These are phyloP conservation scores for Glutinoglossum americanum DNA, from an alignment of 495 filamentous ascomycete genomes.

Conservation along the genomic window DNA sequence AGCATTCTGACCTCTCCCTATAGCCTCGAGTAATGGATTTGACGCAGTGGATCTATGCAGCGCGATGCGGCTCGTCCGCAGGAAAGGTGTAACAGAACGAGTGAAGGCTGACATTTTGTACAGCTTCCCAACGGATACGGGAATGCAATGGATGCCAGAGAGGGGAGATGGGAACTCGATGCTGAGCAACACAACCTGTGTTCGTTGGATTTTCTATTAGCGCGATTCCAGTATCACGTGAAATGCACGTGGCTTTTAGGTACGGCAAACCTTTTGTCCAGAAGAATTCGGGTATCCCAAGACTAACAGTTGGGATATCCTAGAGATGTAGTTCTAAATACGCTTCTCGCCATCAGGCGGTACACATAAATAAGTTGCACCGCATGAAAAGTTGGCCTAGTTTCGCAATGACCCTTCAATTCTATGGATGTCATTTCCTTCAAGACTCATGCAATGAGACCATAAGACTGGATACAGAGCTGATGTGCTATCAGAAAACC, in stretches of 20 bases:
- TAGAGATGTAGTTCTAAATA: too few species aligned
- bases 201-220: not conserved
- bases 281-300: too few species aligned
- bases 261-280: too few species aligned
- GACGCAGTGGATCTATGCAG: slow-evolving; percentile 10
- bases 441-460: too few species aligned
- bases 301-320: too few species aligned
- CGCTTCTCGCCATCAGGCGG: too few species aligned
- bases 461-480: too few species aligned
- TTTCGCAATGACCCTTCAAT: too few species aligned
- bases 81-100: slow-evolving; percentile 9
- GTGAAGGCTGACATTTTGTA: slow-evolving; percentile 34
- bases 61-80: slow-evolving; percentile 18
- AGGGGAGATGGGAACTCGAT: slow-evolving; percentile 3
- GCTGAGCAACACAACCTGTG: not conserved
- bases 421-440: too few species aligned
- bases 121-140: slow-evolving; percentile 13
- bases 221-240: not conserved
- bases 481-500: too few species aligned
- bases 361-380: too few species aligned
- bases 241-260: not conserved
- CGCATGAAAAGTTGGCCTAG: too few species aligned
- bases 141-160: slow-evolving; percentile 6
- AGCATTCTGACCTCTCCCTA: slow-evolving; percentile 41
- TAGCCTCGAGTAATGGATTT: slow-evolving; percentile 31